phyloP scores from a whole-genome alignment of 1,284 basidiomycete species.

The Trichosporon sp. region DNA sequence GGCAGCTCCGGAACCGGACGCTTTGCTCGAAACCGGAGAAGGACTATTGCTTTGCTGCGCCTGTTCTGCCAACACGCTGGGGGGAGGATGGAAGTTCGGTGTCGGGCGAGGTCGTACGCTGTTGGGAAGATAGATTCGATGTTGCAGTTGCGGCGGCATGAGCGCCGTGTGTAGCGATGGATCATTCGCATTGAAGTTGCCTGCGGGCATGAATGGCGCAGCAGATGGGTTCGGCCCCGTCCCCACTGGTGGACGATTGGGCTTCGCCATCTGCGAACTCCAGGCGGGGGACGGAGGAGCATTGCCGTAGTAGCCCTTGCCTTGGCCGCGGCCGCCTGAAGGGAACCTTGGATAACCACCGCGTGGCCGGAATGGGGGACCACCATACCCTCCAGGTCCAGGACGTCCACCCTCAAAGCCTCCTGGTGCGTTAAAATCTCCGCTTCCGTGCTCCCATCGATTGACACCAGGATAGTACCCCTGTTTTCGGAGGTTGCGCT shows the following conservation, averaged over 20 bases:
- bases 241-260: neutral
- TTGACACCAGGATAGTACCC: constrained; percentile 16
- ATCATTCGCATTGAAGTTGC: constrained; percentile 4
- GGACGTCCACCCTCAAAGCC: neutral
- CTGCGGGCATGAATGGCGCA: constrained; percentile 34
- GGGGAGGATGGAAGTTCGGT: constrained; percentile 42
- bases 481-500: constrained; percentile 18
- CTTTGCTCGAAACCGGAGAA: constrained; percentile 23
- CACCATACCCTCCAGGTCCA: constrained; percentile 7
- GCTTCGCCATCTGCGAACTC: constrained; percentile 6
- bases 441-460: neutral
- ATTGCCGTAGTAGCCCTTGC: constrained; percentile 6
- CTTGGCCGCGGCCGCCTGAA: constrained; percentile 24
- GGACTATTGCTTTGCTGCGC: constrained; percentile 10
- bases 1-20: constrained; percentile 16
- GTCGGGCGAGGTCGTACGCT: constrained; percentile 36
- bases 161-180: constrained; percentile 41
- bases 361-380: constrained; percentile 29
- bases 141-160: constrained; percentile 46
- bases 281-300: constrained; percentile 8
- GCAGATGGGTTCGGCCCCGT: constrained; percentile 36
- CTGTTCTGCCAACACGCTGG: constrained; percentile 33
- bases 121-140: constrained; percentile 45
- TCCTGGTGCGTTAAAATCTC: constrained; percentile 7
- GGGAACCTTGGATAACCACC: constrained; percentile 36